phyloP scores from a whole-genome alignment of 352 stramenopile genomes.

The Peronospora belbahrii region DNA sequence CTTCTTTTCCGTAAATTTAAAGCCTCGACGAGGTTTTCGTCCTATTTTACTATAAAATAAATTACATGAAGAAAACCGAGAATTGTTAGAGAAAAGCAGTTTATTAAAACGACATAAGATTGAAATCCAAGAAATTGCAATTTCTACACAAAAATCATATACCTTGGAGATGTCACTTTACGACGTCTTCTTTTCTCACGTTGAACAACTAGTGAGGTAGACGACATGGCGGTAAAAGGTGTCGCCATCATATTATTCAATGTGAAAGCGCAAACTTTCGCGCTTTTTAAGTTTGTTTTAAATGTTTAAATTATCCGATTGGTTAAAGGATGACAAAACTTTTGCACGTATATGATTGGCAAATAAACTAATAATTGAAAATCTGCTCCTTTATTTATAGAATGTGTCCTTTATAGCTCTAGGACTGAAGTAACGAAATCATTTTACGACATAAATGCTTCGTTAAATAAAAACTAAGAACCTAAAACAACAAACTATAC shows the following conservation, averaged over 20 bases:
- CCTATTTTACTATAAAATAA: conserved; percentile 4
- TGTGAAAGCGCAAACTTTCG: conserved; percentile 9
- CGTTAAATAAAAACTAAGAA: too few relatives aligned
- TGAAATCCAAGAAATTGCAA: neutral
- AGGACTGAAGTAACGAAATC: too few relatives aligned
- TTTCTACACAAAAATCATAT: neutral
- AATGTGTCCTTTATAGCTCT: too few relatives aligned
- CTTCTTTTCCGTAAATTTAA: conserved; percentile 49
- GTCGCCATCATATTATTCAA: conserved; percentile 25
- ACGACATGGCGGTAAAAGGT: conserved; percentile 22
- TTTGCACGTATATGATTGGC: too few relatives aligned
- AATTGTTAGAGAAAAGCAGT: too few relatives aligned
- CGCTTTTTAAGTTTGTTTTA: conserved; percentile 13
- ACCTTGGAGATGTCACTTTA: conserved; percentile 30
- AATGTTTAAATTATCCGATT: conserved; percentile 27
- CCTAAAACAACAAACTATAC: too few relatives aligned
- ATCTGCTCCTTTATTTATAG: too few relatives aligned
- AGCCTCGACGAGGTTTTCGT: conserved; percentile 35
- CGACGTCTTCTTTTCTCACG: conserved; percentile 48
- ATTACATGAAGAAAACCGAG: neutral
- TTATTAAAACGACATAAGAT: neutral
- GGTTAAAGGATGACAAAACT: too few relatives aligned
- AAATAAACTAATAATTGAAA: too few relatives aligned
- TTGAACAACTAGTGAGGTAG: conserved; percentile 48
- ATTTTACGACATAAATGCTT: too few relatives aligned